phyloP scores from a whole-genome alignment of 495 filamentous ascomycete genomes.

The Tuber melanosporum region DNA sequence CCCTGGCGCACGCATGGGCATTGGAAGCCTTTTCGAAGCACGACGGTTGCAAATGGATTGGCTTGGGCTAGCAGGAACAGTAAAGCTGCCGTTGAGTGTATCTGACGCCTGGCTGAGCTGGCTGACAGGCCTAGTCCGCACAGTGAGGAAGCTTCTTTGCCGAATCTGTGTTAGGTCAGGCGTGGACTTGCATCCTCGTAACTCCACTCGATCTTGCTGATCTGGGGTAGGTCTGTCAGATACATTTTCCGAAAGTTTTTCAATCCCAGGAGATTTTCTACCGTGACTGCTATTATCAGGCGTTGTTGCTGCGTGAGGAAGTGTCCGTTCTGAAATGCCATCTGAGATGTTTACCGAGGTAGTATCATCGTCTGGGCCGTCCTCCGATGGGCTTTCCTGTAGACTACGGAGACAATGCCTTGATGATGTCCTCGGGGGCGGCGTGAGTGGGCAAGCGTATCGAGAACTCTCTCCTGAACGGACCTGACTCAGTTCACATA shows the following conservation, averaged over 20 bases:
- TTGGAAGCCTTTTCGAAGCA: constrained; percentile 28
- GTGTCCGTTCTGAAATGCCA: neutral
- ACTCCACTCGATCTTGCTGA: constrained; percentile 21
- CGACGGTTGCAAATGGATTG: constrained; percentile 22
- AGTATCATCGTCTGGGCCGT: constrained; percentile 15
- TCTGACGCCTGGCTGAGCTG: constrained; percentile 39
- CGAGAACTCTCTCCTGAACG: constrained; percentile 18
- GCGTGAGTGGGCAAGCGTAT: constrained; percentile 26
- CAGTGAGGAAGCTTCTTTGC: constrained; percentile 30
- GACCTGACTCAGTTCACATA: constrained; percentile 21
- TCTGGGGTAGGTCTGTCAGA: constrained; percentile 17
- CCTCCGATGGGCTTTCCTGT: constrained; percentile 33
- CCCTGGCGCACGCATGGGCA: constrained; percentile 23
- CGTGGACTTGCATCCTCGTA: constrained; percentile 32
- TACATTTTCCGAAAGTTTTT: constrained; percentile 16
- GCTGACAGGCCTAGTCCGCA: constrained; percentile 32
- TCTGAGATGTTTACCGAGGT: neutral
- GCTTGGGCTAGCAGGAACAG: constrained; percentile 28
- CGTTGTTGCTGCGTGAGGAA: constrained; percentile 35
- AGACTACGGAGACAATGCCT: constrained; percentile 35
- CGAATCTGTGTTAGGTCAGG: constrained; percentile 31
- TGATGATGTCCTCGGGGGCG: constrained; percentile 31
- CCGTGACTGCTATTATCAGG: constrained; percentile 25
- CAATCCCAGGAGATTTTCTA: constrained; percentile 30
- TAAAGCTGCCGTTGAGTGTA: constrained; percentile 37